These are phyloP conservation scores for Vitellaria paradoxa DNA, from an alignment of 179 eudicot genomes.

Conservation along the genomic window DNA sequence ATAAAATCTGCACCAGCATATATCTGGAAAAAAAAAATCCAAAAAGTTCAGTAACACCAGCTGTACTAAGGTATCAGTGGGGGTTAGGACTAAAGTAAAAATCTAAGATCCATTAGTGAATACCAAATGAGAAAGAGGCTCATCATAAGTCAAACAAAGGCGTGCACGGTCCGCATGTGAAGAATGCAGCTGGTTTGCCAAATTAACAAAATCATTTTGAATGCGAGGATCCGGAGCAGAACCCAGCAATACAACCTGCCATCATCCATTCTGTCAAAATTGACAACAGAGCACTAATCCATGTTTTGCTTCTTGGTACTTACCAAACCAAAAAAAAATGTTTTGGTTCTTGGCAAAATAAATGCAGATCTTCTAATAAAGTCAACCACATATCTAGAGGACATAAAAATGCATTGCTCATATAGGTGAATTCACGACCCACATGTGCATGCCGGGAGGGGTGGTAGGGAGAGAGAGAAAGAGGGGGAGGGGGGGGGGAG, in stretches of 20 bases:
- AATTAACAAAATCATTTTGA: constrained; percentile 83
- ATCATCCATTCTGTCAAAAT: constrained; percentile 4
- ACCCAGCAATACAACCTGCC: constrained; percentile 88
- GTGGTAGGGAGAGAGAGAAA: background rate
- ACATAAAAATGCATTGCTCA: too few species aligned
- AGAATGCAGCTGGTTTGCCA: constrained; percentile 80
- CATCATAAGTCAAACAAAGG: constrained; percentile 89
- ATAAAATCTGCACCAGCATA: constrained; percentile 96
- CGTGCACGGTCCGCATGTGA: constrained; percentile 85
- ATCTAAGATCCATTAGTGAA: constrained; percentile 9
- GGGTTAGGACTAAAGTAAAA: background rate
- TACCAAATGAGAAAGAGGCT: constrained; percentile 99
- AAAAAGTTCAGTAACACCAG: background rate
- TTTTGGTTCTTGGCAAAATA: background rate
- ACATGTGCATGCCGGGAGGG: too few species aligned
- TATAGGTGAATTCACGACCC: too few species aligned
- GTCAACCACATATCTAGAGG: background rate
- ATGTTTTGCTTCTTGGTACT: constrained; percentile 12
- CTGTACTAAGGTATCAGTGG: background rate
- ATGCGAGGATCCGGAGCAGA: constrained; percentile 97
- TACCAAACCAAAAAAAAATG: too few species aligned
- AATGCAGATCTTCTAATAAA: background rate
- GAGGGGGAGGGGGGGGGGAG: background rate
- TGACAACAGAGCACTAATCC: background rate
- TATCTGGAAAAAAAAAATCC: constrained; percentile 45